Evolutionary conservation across 768 basidiomycete species (phyloP).

Genomic region (Pleurotus cornucopiae): DNA sequence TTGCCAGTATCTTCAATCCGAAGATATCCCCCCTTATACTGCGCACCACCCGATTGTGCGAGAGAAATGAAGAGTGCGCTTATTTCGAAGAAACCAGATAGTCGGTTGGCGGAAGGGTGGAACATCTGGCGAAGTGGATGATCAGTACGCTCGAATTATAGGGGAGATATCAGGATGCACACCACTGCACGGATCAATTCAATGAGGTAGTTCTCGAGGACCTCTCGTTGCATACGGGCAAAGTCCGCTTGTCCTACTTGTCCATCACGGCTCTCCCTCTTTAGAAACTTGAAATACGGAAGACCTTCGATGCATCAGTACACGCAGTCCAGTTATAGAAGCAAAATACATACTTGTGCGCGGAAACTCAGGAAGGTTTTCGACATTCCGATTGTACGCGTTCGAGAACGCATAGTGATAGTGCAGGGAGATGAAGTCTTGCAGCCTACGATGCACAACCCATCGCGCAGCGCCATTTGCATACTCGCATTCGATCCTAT

Average conservation of each 20-base stretch:
- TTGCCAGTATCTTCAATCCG: slow-evolving; percentile 50
- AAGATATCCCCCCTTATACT: slow-evolving; percentile 89
- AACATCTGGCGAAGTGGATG: slow-evolving; percentile 67
- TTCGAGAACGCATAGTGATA: slow-evolving; percentile 87
- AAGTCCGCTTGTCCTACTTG: slow-evolving; percentile 68
- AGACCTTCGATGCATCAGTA: slow-evolving; percentile 43
- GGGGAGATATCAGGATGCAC: slow-evolving; percentile 21
- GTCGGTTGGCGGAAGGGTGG: slow-evolving; percentile 85
- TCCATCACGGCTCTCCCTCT: slow-evolving; percentile 50
- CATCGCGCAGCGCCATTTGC: slow-evolving; percentile 89
- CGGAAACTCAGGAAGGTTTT: slow-evolving; percentile 89
- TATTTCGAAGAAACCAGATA: slow-evolving; percentile 89
- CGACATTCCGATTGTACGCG: slow-evolving; percentile 66
- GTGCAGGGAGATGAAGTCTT: slow-evolving; percentile 89
- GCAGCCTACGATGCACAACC: slow-evolving; percentile 92
- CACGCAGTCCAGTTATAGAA: neutral
- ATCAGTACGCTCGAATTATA: slow-evolving; percentile 1
- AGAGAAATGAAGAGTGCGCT: slow-evolving; percentile 81
- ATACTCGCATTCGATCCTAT: slow-evolving; percentile 94
- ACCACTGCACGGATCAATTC: slow-evolving; percentile 87
- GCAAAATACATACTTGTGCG: slow-evolving; percentile 51
- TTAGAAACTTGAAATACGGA: slow-evolving; percentile 88
- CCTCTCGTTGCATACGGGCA: slow-evolving; percentile 76
- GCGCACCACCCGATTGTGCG: slow-evolving; percentile 76
- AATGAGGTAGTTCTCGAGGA: slow-evolving; percentile 84